These are phyloP conservation scores for Lactarius sp. DNA, from an alignment of 768 basidiomycete species.

Conservation along the genomic window DNA sequence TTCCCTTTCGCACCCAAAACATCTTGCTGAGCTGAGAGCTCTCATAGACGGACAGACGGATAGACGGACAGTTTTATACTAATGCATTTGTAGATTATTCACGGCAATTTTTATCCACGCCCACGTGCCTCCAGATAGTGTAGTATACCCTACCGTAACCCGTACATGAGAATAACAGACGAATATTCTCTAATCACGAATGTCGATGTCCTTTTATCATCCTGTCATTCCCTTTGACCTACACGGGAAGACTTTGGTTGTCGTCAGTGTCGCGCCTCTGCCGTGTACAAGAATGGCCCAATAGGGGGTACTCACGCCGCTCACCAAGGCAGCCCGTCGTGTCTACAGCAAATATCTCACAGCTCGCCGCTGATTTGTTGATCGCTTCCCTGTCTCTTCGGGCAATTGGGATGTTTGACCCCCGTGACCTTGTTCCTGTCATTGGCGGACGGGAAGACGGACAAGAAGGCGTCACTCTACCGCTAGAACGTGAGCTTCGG, in stretches of 20 bases:
- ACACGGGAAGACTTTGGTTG: constrained; percentile 14
- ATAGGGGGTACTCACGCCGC: background rate
- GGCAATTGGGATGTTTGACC: constrained; percentile 59
- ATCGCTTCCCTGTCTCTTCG: constrained; percentile 59
- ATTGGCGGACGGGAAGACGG: constrained; percentile 66
- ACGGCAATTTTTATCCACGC: background rate
- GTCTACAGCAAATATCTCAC: constrained; percentile 77
- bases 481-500: constrained; percentile 62
- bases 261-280: constrained; percentile 13
- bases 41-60: background rate
- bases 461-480: constrained; percentile 57
- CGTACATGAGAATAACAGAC: too few relatives aligned
- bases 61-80: background rate
- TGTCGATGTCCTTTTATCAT: constrained; percentile 18
- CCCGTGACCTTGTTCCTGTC: constrained; percentile 61
- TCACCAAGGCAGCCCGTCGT: constrained; percentile 54
- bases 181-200: too few relatives aligned
- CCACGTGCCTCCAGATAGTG: background rate
- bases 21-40: constrained; percentile 51
- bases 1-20: constrained; percentile 61
- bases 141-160: background rate
- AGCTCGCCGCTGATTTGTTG: constrained; percentile 70
- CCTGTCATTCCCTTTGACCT: constrained; percentile 7
- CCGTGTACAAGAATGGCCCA: background rate
- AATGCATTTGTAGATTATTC: background rate